These are phyloP conservation scores for Heliamphora pulchella DNA, from an alignment of 179 eudicot genomes.

Conservation along the genomic window DNA sequence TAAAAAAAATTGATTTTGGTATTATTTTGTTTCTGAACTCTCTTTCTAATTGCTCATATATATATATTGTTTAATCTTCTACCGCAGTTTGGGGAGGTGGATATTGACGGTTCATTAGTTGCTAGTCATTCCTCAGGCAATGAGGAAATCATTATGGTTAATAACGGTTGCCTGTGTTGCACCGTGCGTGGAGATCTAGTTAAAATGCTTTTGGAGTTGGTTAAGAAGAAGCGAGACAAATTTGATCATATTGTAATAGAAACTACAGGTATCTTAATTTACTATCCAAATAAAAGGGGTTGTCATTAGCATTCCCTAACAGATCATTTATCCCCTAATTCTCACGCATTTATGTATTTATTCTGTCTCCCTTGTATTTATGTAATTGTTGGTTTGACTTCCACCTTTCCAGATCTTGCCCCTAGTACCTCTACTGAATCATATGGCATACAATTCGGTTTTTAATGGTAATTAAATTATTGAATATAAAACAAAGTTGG, in stretches of 20 bases:
- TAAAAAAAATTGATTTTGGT: background rate
- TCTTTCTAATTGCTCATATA: background rate
- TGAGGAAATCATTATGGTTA: constrained; percentile 88
- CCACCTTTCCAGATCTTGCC: background rate
- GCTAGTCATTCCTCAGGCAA: constrained; percentile 84
- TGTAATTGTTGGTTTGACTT: background rate
- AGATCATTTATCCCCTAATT: background rate
- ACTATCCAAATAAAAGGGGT: background rate
- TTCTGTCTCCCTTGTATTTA: background rate
- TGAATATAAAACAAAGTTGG: no score
- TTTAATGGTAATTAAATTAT: background rate
- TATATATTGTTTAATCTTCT: background rate
- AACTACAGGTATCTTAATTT: constrained; percentile 65
- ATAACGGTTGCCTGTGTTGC: constrained; percentile 91
- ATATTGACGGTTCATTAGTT: constrained; percentile 88
- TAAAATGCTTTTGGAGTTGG: constrained; percentile 79
- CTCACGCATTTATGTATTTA: background rate
- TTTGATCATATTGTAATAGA: constrained; percentile 93
- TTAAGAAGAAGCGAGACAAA: constrained; percentile 61
- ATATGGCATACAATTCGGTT: background rate
- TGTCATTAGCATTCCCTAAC: background rate
- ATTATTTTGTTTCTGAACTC: background rate
- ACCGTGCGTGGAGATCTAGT: constrained; percentile 94
- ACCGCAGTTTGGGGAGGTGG: constrained; percentile 95
- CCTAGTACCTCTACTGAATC: background rate